Evolutionary conservation across 2,329 filamentous ascomycete genomes (phyloP).

Genomic region (Trichoderma aggressivum): DNA sequence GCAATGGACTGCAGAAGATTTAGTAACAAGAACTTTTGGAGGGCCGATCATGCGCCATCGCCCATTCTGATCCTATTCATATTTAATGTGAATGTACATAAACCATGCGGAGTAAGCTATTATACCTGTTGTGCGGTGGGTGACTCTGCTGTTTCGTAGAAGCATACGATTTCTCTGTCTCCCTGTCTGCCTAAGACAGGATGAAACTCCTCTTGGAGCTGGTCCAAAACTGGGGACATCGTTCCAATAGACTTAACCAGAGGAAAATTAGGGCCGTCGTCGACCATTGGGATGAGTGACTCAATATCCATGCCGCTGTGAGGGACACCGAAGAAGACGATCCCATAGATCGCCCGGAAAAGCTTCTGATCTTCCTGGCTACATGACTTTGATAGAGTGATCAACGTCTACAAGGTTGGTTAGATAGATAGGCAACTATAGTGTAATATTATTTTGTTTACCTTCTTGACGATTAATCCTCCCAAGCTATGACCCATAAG

Average conservation of each 20-base stretch:
- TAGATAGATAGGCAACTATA: background rate
- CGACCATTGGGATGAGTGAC: background rate
- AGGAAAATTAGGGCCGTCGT: background rate
- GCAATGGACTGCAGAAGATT: background rate
- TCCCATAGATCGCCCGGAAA: background rate
- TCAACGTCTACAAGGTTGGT: background rate
- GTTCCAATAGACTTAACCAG: background rate
- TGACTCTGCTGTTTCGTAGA: background rate
- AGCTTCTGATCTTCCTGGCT: background rate
- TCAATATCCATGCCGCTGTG: background rate
- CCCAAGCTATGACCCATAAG: background rate
- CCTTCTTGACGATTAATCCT: background rate
- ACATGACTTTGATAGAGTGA: background rate
- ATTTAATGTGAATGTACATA: too few relatives aligned
- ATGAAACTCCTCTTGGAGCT: background rate
- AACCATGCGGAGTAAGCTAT: too few relatives aligned
- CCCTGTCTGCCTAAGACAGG: background rate
- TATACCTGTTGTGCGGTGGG: background rate
- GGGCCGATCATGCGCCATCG: background rate
- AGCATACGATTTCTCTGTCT: background rate
- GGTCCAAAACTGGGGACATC: background rate
- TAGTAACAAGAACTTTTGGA: background rate
- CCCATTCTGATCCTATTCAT: background rate
- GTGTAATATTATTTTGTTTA: background rate
- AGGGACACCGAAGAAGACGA: background rate